These are phyloP conservation scores for Suillus cothurnatus DNA, from an alignment of 768 basidiomycete species.

Conservation along the genomic window DNA sequence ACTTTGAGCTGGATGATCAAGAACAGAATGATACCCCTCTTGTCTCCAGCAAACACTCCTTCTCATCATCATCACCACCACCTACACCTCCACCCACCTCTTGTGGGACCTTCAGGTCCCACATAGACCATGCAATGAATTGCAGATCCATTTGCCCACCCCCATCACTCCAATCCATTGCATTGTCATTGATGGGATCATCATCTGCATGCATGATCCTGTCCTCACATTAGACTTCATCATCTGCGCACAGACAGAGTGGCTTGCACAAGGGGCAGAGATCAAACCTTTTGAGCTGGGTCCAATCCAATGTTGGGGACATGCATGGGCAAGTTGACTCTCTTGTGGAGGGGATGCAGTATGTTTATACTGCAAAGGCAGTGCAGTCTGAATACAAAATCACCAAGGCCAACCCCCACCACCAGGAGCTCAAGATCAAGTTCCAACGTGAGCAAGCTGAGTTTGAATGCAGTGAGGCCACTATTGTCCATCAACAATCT, in stretches of 20 bases:
- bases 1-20: background rate
- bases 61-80: background rate
- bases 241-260: no score
- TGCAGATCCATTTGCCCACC: accelerated
- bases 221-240: background rate
- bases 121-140: accelerated
- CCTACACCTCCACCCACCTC: background rate
- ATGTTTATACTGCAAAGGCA: background rate
- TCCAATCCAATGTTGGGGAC: background rate
- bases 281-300: background rate
- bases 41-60: background rate
- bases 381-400: background rate
- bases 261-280: background rate
- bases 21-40: background rate
- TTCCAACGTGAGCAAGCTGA: background rate
- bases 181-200: background rate
- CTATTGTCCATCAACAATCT: background rate
- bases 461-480: accelerated
- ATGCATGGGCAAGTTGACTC: background rate
- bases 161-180: background rate
- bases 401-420: background rate
- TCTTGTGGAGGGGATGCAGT: accelerated
- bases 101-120: background rate
- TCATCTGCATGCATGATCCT: accelerated
- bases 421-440: background rate